Base-by-base conservation (phyloP, 2,329 filamentous ascomycete genomes). In the Penicillium vulpinum region DNA sequence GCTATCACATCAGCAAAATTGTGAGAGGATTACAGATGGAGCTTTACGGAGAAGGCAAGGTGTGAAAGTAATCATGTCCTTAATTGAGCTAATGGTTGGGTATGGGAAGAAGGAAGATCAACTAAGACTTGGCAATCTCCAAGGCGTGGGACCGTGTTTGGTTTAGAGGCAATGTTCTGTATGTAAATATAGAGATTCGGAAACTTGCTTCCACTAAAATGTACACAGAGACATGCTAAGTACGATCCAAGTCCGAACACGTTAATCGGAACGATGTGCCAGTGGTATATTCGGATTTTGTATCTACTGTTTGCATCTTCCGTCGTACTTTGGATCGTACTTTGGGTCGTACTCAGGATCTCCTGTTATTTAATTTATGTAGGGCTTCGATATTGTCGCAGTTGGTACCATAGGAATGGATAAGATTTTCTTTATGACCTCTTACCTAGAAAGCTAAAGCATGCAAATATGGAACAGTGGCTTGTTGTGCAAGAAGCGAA, bases 121-220 rank as follows among this genome's bases (percentile, higher is more conserved):
- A n/a, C n/a, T n/a, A n/a, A n/a, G n/a, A n/a, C n/a, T n/a, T 21
- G 81, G 75, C 1, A 67, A 77, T n/a, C 65, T 86, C 4, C 77
- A 76, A 15, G 84, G 84, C 9, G 78, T 76, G 7, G 85, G 85
- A 59, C 85, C 85, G 83, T 62, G 82, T 88, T 54, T 77, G 85
- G 16, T 84, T 88, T 2, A 85, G 86, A 4, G 86, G 85, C n/a
- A 88, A 87, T 64, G 87, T 85, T 0, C 85, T 88, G 70, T 74
- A 62, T 54, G 54, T 8, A 13, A 18, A n/a, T 28, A 29, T 4
- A 24, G 21, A 28, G 15, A 18, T 28, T 0, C 13, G 3, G n/a
- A 21, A 11, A 29, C 15, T 22, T n/a, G 13, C 29, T n/a, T 33
- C 26, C 26, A 2, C 36, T 62, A 49, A 59, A 39, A 5, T 2